These are phyloP conservation scores for Ramaria sp. DNA, from an alignment of 768 basidiomycete genomes.

Conservation along the genomic window DNA sequence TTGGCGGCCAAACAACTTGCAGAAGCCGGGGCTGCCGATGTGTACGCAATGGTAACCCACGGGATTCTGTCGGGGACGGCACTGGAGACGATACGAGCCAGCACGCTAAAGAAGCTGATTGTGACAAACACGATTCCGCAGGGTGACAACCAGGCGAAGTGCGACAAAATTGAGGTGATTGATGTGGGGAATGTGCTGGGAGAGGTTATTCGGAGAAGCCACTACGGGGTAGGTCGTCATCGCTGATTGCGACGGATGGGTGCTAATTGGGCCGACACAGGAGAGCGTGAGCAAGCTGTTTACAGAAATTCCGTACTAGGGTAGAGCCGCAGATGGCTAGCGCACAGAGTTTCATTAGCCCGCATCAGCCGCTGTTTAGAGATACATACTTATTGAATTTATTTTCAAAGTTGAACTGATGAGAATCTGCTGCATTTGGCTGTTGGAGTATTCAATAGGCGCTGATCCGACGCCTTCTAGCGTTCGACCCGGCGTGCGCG, in stretches of 20 bases:
- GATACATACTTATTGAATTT: no score
- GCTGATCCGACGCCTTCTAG: conserved; percentile 9
- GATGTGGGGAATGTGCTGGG: conserved; percentile 93
- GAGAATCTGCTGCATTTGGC: no score
- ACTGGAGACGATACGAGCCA: conserved; percentile 57
- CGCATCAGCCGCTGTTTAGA: no score
- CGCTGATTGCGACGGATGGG: not conserved
- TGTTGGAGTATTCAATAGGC: not conserved
- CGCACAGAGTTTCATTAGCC: not conserved
- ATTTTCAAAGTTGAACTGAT: no score
- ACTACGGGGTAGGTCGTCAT: conserved; percentile 77
- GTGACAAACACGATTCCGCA: conserved; percentile 99
- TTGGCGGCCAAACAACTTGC: conserved; percentile 82
- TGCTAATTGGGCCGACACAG: not conserved
- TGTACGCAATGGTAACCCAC: conserved; percentile 92
- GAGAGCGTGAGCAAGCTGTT: conserved; percentile 8
- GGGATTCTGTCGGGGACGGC: conserved; percentile 91
- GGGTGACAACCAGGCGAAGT: conserved; percentile 55
- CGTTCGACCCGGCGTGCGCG: conserved; percentile 3
- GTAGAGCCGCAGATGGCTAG: not conserved
- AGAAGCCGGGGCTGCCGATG: conserved; percentile 78
- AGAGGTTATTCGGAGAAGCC: conserved; percentile 90
- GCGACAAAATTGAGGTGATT: conserved; percentile 81
- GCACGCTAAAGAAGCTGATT: conserved; percentile 83
- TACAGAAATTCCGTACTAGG: conserved; percentile 7